A percentile compares a stretch with the other conserved stretches of the same genome.
Evolutionary conservation across 441 rosid species (phyloP).

Genomic region (Eutrema salsugineum): DNA sequence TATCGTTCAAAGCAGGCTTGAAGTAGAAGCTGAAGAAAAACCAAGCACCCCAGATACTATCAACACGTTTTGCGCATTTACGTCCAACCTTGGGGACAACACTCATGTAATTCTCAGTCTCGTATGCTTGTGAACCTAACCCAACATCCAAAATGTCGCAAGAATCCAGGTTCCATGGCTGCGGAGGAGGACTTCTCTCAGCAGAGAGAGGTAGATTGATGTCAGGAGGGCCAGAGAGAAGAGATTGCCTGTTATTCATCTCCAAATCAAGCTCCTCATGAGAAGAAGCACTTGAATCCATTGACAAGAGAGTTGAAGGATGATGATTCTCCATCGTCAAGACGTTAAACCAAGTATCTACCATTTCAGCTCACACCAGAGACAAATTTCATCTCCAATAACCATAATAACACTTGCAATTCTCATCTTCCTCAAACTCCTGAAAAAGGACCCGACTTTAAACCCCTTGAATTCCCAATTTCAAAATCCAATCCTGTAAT

Average conservation of each 20-base stretch:
- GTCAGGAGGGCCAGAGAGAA: slow-evolving; percentile 65
- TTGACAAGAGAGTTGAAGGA: slow-evolving; percentile 61
- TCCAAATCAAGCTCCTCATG: slow-evolving; percentile 70
- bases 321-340: slow-evolving; percentile 66
- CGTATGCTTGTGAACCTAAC: slow-evolving; percentile 48
- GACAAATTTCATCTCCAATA: slow-evolving; percentile 8
- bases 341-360: slow-evolving; percentile 44
- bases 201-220: slow-evolving; percentile 65
- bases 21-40: slow-evolving; percentile 70
- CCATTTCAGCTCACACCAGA: slow-evolving; percentile 30
- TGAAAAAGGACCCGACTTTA: not conserved
- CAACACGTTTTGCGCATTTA: slow-evolving; percentile 57
- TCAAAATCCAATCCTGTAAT: not conserved
- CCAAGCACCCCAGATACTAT: slow-evolving; percentile 80
- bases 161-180: slow-evolving; percentile 42
- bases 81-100: slow-evolving; percentile 46
- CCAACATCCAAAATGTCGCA: slow-evolving; percentile 65
- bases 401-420: not conserved
- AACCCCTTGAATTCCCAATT: slow-evolving; percentile 28
- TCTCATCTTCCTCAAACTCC: slow-evolving; percentile 14
- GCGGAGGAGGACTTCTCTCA: slow-evolving; percentile 50
- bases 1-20: slow-evolving; percentile 62
- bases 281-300: slow-evolving; percentile 65
- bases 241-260: slow-evolving; percentile 44
- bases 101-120: slow-evolving; percentile 45